Evolutionary conservation across 2,329 filamentous ascomycete genomes (phyloP).

Genomic region (Aspergillus pseudonomiae): DNA sequence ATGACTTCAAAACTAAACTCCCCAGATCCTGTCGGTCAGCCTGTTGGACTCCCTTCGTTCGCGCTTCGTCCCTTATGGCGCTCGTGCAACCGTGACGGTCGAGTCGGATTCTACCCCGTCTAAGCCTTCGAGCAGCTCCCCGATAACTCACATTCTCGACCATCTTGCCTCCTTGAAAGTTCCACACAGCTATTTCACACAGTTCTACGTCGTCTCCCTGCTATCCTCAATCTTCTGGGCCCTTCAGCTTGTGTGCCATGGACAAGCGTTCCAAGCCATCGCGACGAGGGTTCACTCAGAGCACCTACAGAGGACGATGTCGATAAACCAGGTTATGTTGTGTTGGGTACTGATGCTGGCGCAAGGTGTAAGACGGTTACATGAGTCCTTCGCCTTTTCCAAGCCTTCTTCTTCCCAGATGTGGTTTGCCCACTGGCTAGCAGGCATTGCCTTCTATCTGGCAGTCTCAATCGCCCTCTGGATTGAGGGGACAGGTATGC

Average conservation of each 20-base stretch:
- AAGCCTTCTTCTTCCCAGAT: constrained; percentile 74
- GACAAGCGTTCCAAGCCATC: constrained; percentile 55
- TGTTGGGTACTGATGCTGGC: constrained; percentile 73
- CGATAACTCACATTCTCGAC: constrained; percentile 47
- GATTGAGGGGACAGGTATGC: constrained; percentile 76
- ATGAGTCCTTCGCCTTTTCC: constrained; percentile 69
- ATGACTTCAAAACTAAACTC: constrained; percentile 23
- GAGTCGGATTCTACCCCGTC: constrained; percentile 15
- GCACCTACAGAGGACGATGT: constrained; percentile 53
- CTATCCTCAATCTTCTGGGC: constrained; percentile 74
- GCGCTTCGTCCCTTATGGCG: constrained; percentile 65
- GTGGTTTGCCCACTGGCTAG: constrained; percentile 80
- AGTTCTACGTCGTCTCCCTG: constrained; percentile 80
- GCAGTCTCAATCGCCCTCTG: constrained; percentile 75
- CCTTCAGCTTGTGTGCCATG: constrained; percentile 61
- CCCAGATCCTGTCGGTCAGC: constrained; percentile 54
- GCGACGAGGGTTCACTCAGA: constrained; percentile 47
- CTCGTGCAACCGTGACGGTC: constrained; percentile 47
- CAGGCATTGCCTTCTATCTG: constrained; percentile 79
- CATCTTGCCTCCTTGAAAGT: constrained; percentile 62
- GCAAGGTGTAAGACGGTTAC: constrained; percentile 75
- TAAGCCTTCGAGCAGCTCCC: constrained; percentile 16
- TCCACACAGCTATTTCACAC: constrained; percentile 85
- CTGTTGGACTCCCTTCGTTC: constrained; percentile 53
- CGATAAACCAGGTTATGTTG: constrained; percentile 63